These are phyloP conservation scores for Erythrophleum fordii DNA, from an alignment of 306 rosid species.

Conservation along the genomic window DNA sequence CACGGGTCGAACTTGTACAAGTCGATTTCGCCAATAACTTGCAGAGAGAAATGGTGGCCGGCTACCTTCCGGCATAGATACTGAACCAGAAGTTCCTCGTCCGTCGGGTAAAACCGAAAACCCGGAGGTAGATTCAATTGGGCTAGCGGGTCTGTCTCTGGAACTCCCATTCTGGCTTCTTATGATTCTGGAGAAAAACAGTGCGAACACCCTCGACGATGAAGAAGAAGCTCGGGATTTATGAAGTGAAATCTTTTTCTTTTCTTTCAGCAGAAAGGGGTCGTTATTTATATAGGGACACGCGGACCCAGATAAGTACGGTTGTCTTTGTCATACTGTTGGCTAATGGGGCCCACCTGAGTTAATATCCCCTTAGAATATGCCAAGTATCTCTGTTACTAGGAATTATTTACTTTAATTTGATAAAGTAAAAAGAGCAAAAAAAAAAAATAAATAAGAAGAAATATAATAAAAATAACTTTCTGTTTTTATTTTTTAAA, in stretches of 20 bases:
- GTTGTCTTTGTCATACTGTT: constrained; percentile 49
- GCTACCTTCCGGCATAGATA: constrained; percentile 93
- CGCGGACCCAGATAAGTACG: constrained; percentile 46
- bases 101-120: constrained; percentile 86
- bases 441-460: too few species aligned
- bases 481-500: too few species aligned
- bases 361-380: neutral
- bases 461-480: too few species aligned
- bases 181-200: neutral
- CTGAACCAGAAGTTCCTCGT: constrained; percentile 92
- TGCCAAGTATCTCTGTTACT: constrained; percentile 53
- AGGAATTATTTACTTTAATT: too few species aligned
- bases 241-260: neutral
- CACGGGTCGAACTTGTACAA: constrained; percentile 92
- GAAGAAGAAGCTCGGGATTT: neutral
- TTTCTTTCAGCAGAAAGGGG: constrained; percentile 16
- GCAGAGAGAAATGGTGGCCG: constrained; percentile 78
- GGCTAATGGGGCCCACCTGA: constrained; percentile 44
- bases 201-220: neutral
- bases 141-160: constrained; percentile 65
- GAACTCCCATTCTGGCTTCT: constrained; percentile 60
- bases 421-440: too few species aligned
- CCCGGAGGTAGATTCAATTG: constrained; percentile 90
- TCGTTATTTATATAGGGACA: constrained; percentile 49
- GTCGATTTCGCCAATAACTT: constrained; percentile 79